phyloP scores from a whole-genome alignment of 805 yeast genomes.

The Myxozyma kluyveri region DNA sequence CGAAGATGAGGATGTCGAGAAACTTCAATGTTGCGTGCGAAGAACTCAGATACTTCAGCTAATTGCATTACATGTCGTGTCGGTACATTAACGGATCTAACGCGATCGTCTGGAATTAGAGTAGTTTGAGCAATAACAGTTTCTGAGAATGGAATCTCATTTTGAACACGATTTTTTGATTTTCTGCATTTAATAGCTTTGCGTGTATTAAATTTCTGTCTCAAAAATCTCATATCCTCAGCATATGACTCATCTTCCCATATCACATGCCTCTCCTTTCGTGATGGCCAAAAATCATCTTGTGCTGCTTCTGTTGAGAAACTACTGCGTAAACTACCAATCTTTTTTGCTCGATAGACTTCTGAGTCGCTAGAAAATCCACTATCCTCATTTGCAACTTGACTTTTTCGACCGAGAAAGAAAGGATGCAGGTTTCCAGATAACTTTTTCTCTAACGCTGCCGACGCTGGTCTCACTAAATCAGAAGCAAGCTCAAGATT shows the following conservation, averaged over 20 bases:
- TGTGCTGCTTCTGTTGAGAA: conserved; percentile 3
- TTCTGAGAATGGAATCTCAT: not conserved
- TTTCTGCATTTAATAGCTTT: not conserved
- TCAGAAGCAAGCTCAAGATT: not conserved
- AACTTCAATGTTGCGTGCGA: conserved; percentile 2
- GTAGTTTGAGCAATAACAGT: not conserved
- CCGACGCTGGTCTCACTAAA: not conserved
- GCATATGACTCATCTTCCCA: not conserved
- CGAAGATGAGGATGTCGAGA: conserved; percentile 16
- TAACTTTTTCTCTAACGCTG: too few relatives aligned
- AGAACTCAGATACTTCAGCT: conserved; percentile 4
- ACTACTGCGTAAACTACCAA: too few relatives aligned
- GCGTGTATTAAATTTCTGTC: not conserved
- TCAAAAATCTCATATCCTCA: not conserved
- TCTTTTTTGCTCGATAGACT: too few relatives aligned
- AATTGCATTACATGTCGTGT: conserved; percentile 5
- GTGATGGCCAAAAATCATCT: not conserved
- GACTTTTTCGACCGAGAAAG: too few relatives aligned
- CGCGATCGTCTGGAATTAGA: not conserved
- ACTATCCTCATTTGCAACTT: too few relatives aligned
- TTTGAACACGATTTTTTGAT: not conserved
- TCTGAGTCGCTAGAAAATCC: too few relatives aligned
- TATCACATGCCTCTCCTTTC: not conserved
- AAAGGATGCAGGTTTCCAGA: not conserved
- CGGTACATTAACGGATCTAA: not conserved